These are phyloP conservation scores for Rhodomyrtus tomentosa DNA, from an alignment of 345 rosid species.

Conservation along the genomic window DNA sequence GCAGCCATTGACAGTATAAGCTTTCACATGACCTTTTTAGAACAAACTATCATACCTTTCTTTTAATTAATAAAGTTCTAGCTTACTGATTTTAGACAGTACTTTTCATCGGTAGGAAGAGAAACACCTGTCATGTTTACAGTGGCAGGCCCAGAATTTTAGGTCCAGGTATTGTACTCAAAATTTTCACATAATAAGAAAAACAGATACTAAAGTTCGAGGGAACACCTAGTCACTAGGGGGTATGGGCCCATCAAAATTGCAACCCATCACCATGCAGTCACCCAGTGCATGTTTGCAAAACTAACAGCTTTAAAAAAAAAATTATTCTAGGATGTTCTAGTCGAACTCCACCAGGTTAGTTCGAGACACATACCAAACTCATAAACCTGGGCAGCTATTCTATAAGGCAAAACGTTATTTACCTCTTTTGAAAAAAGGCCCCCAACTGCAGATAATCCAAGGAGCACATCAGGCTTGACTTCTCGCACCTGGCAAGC, in stretches of 20 bases:
- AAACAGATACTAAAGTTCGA: background rate
- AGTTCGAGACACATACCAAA: background rate
- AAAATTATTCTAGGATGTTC: background rate
- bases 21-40: background rate
- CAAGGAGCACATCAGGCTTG: conserved; percentile 98
- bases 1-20: background rate
- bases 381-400: background rate
- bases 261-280: background rate
- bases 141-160: background rate
- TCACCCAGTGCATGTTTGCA: background rate
- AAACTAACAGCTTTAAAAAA: background rate
- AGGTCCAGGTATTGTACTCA: background rate
- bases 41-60: background rate
- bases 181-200: background rate
- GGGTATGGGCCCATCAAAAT: background rate
- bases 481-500: conserved; percentile 66
- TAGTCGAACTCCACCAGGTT: background rate
- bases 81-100: background rate
- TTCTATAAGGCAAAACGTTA: background rate
- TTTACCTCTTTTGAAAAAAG: conserved; percentile 88
- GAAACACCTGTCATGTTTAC: background rate
- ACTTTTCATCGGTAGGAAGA: background rate
- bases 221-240: background rate
- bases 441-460: conserved; percentile 99
- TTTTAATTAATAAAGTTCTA: background rate